Base-by-base conservation (phyloP, 2,329 filamentous ascomycete species). In the Nigrospora osmanthi region DNA sequence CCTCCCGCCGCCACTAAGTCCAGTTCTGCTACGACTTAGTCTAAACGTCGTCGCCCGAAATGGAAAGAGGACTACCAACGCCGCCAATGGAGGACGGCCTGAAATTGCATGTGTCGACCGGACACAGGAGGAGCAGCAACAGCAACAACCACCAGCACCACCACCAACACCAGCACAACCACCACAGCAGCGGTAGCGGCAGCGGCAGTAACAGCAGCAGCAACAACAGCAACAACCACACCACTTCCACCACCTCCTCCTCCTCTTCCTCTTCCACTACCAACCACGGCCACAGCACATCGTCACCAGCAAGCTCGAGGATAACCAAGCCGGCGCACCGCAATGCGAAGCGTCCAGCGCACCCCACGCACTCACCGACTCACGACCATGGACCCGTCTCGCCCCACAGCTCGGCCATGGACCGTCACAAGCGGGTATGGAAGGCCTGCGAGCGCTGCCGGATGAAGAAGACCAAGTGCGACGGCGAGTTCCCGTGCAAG, bases 401-500 rank as follows among this genome's bases (percentile, higher is more conserved):
- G 19, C 57, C 66, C 51, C 58, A 63, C 45, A 63, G 63, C 47
- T 42, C 49, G 30, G 47, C 50, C 35, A 65, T 73, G 51, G 78
- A 81, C 40, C 70, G 78, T 50, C 77, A 82, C 57, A 83, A 82
- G 67, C 68, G 80, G 52, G 78, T 82, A 44, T 82, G 78, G 78
- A 83, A 83, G 59, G 80, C 80, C 15, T 83, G 80, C 51, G 78
- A 83, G 63, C 68, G 80, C 52, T 83, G 79, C 67, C 68, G 79
- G 52, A 82, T 82, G 77, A 83, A 83, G 71, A 83, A 83, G 69
- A 83, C 80, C 44, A 83, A 83, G 78, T 83, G 79, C 56, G 78
- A 83, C 51, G 79, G 79, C 49, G 78, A 82, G 55, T 81, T 81
- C 46, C 79, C 79, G 11, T 83, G 80, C 61, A 82, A 83, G 63